Conservation (phyloP, 331 rosid species). For the Quercus phellos region DNA sequence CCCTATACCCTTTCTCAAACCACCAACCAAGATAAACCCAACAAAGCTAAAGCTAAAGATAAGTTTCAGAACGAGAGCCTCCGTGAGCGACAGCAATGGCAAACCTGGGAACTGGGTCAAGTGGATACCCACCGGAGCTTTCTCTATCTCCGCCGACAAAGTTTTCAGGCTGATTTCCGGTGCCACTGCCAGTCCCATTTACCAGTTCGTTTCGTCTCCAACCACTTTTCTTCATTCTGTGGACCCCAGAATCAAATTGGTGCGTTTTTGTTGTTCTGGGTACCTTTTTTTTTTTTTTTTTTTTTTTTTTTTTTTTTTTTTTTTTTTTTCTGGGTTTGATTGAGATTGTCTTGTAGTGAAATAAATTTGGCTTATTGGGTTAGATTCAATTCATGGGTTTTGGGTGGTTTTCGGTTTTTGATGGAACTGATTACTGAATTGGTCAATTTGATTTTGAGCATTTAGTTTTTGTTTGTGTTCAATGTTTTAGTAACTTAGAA, state of each 20-base stretch:
- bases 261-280: constrained; percentile 22
- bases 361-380: background rate
- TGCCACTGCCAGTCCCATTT: constrained; percentile 91
- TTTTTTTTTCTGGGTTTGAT: background rate
- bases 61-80: constrained; percentile 44
- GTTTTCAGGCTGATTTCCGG: constrained; percentile 69
- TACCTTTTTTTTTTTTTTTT: too few relatives aligned
- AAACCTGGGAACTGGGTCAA: constrained; percentile 50
- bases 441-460: background rate
- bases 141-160: constrained; percentile 73
- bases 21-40: background rate
- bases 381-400: background rate
- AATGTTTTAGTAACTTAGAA: background rate
- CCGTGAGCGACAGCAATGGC: constrained; percentile 26
- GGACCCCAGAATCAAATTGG: constrained; percentile 88
- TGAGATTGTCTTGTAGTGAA: background rate
- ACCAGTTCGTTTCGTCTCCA: constrained; percentile 83
- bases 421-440: background rate
- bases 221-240: constrained; percentile 82
- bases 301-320: background rate
- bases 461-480: background rate
- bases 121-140: constrained; percentile 54
- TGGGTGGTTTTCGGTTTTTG: background rate
- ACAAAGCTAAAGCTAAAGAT: constrained; percentile 8
- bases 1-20: constrained; percentile 7